Percentiles rank a stretch among this genome's conserved stretches.
Evolutionary conservation across 2,329 filamentous ascomycete species (phyloP).

Genomic region (Fusarium bactridioides): DNA sequence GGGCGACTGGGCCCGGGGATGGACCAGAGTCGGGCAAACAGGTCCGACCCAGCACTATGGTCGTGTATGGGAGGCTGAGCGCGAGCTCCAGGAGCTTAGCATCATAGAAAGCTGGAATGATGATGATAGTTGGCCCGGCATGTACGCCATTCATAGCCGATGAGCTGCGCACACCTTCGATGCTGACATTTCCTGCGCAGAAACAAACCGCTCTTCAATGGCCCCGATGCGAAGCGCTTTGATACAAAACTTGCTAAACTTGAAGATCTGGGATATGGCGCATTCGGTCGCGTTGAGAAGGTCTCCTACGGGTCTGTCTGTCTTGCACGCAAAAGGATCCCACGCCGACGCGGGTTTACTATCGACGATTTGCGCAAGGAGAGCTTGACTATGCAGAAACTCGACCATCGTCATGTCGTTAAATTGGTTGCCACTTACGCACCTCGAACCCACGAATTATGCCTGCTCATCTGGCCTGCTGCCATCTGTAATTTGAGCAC

Average conservation of each 20-base stretch:
- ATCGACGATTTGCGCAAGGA: conserved; percentile 55
- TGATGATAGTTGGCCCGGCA: conserved; percentile 46
- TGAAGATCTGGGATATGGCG: conserved; percentile 52
- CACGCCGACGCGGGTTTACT: conserved; percentile 46
- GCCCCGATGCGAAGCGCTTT: conserved; percentile 46
- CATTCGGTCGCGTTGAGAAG: conserved; percentile 55
- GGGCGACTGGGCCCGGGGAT: conserved; percentile 44
- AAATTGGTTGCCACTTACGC: conserved; percentile 58
- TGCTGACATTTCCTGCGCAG: conserved; percentile 30
- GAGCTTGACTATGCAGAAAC: conserved; percentile 56
- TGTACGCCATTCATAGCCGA: conserved; percentile 38
- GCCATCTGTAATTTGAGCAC: conserved; percentile 55
- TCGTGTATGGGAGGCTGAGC: conserved; percentile 41
- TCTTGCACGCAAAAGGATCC: conserved; percentile 56
- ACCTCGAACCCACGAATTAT: conserved; percentile 50
- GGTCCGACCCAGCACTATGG: conserved; percentile 31
- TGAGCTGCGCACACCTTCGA: neutral
- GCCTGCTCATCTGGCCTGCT: conserved; percentile 57
- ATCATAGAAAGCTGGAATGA: conserved; percentile 45
- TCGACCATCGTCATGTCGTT: conserved; percentile 58
- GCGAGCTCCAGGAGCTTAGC: conserved; percentile 42
- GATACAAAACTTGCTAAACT: conserved; percentile 44
- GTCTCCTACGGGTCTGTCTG: conserved; percentile 52
- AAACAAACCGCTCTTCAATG: conserved; percentile 43
- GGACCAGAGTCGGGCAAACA: conserved; percentile 46